These are phyloP conservation scores for Thozetella sp. DNA, from an alignment of 495 filamentous ascomycete genomes.

Conservation along the genomic window DNA sequence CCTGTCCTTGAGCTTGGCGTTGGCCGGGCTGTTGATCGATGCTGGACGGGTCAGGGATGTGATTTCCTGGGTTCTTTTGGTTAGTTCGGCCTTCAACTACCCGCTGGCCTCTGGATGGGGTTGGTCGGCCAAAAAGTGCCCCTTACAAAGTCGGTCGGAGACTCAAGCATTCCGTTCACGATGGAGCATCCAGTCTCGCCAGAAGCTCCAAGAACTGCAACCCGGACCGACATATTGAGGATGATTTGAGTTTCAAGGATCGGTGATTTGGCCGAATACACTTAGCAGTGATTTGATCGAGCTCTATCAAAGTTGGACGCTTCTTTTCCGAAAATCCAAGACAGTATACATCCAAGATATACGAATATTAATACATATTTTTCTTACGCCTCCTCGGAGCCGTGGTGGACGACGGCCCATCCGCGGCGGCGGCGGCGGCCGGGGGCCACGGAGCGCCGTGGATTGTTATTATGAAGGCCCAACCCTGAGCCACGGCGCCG, in stretches of 20 bases:
- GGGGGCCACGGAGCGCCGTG: no score
- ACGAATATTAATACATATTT: no score
- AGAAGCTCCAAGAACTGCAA: constrained; percentile 31
- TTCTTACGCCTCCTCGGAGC: no score
- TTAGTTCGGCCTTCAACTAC: neutral
- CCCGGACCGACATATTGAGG: constrained; percentile 8
- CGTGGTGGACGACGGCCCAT: no score
- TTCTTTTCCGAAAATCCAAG: no score
- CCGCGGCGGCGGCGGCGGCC: no score
- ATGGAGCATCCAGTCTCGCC: constrained; percentile 32
- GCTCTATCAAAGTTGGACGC: no score
- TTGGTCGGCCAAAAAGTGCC: neutral
- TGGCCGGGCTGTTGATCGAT: constrained; percentile 48
- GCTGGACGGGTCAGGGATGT: constrained; percentile 47
- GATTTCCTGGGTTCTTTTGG: constrained; percentile 40
- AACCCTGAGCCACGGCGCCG: no score
- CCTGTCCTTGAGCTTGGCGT: constrained; percentile 38
- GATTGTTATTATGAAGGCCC: no score
- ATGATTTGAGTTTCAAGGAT: neutral
- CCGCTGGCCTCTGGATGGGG: neutral
- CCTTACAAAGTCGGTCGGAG: constrained; percentile 19
- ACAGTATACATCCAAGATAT: no score
- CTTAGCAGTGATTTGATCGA: no score
- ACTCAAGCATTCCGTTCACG: constrained; percentile 21
- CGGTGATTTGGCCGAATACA: no score